Evolutionary conservation across 140 eudicot genomes (phyloP).

Genomic region (Oenanthe javanica): DNA sequence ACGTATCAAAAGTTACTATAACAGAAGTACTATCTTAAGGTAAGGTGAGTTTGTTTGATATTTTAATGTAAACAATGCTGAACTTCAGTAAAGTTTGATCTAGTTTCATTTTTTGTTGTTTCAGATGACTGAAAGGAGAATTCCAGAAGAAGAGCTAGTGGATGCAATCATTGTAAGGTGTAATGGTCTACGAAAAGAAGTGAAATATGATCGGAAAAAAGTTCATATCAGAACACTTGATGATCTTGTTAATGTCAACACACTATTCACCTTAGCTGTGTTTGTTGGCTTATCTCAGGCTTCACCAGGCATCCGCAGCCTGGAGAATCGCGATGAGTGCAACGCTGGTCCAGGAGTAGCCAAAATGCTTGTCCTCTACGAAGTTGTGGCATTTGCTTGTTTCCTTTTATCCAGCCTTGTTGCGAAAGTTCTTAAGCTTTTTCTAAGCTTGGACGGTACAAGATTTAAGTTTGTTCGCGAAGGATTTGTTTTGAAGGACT

Average conservation of each 20-base stretch:
- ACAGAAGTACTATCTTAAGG: background rate
- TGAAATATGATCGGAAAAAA: background rate
- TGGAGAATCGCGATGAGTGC: background rate
- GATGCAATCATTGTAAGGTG: background rate
- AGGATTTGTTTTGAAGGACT: background rate
- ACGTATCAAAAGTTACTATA: background rate
- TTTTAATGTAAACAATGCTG: background rate
- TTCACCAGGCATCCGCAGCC: background rate
- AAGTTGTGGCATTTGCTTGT: constrained; percentile 1
- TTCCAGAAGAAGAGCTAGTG: background rate
- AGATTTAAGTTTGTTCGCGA: background rate
- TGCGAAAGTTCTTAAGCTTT: background rate
- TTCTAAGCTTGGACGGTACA: background rate
- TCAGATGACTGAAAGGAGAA: background rate
- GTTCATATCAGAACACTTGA: background rate
- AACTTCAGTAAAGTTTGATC: background rate
- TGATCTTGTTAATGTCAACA: constrained; percentile 7
- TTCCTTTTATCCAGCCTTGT: constrained; percentile 5
- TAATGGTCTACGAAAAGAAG: background rate
- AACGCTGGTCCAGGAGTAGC: background rate
- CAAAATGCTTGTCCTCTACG: background rate
- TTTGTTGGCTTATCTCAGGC: constrained; percentile 6
- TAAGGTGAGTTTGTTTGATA: background rate
- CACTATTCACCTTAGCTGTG: background rate
- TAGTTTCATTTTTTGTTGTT: background rate